Evolutionary conservation across 1,139 yeast genomes (phyloP).

Genomic region (Torulaspora globosa): DNA sequence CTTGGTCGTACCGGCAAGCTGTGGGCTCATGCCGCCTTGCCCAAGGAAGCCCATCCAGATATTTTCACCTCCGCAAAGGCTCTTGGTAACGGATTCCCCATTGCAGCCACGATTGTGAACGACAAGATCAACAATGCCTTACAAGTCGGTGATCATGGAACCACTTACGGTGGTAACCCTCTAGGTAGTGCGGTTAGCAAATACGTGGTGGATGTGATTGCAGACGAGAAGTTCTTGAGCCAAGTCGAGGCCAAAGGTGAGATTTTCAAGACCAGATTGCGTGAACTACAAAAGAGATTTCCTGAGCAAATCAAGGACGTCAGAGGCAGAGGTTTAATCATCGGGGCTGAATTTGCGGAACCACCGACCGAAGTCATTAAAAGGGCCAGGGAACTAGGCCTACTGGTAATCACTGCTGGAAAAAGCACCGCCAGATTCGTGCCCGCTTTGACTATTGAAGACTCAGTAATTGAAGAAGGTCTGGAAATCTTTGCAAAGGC

Average conservation of each 20-base stretch:
- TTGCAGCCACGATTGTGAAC: constrained; percentile 87
- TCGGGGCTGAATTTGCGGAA: constrained; percentile 72
- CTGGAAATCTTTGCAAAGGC: constrained; percentile 58
- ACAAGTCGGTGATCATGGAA: constrained; percentile 93
- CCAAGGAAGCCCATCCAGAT: constrained; percentile 84
- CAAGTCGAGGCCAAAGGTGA: constrained; percentile 58
- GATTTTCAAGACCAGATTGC: constrained; percentile 49
- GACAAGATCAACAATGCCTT: constrained; percentile 69
- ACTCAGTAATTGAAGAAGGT: constrained; percentile 65
- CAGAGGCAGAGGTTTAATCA: constrained; percentile 82
- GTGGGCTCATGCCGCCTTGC: constrained; percentile 84
- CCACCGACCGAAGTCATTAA: constrained; percentile 64
- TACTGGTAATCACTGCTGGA: constrained; percentile 85
- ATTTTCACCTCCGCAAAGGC: constrained; percentile 93
- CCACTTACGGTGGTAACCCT: constrained; percentile 97
- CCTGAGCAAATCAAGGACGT: constrained; percentile 60
- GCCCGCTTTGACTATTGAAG: constrained; percentile 84
- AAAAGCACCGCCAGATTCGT: constrained; percentile 83
- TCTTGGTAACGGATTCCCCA: constrained; percentile 95
- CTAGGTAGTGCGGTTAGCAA: constrained; percentile 78
- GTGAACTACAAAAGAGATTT: constrained; percentile 49
- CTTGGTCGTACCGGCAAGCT: constrained; percentile 86
- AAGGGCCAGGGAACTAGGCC: constrained; percentile 71
- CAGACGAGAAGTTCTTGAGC: constrained; percentile 55
- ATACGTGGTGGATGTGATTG: constrained; percentile 65